Percentiles rank a stretch among this genome's conserved stretches.
These are phyloP conservation scores for Ustilago tritici DNA, from an alignment of 1,284 basidiomycete species.

Conservation along the genomic window DNA sequence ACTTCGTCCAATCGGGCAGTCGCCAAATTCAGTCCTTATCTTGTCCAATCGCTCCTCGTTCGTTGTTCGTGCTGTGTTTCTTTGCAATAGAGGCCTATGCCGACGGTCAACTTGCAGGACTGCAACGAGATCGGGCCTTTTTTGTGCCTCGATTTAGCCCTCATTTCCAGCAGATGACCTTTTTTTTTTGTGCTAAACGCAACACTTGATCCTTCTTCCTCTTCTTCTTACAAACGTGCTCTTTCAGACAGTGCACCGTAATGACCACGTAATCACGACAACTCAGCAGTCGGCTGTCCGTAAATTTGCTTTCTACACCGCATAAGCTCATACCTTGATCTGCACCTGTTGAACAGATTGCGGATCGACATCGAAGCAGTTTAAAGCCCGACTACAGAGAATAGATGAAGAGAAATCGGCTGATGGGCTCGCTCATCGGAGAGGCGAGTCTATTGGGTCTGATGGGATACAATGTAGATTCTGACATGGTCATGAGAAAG, in stretches of 20 bases:
- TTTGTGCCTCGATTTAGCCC: slow-evolving; percentile 1
- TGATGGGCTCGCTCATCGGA: no score
- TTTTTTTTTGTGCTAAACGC: not conserved
- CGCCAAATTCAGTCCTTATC: slow-evolving; percentile 6
- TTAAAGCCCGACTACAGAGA: no score
- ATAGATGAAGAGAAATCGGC: no score
- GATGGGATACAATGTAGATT: no score
- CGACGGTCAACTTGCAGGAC: not conserved
- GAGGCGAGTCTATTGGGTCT: no score
- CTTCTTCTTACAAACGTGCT: not conserved
- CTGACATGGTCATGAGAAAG: not conserved
- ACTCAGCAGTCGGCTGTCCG: not conserved
- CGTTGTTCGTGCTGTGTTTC: not conserved
- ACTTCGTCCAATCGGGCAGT: not conserved
- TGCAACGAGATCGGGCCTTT: not conserved
- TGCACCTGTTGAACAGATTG: no score
- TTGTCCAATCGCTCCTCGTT: not conserved
- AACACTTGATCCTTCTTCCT: no score
- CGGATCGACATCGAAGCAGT: no score
- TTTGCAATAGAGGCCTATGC: not conserved
- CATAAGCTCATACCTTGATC: no score
- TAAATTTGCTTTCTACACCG: not conserved
- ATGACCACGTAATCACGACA: not conserved
- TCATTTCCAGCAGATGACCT: not conserved
- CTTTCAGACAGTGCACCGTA: not conserved